Base-by-base conservation (phyloP, 2,329 filamentous ascomycete genomes). In the Cercospora zeina region DNA sequence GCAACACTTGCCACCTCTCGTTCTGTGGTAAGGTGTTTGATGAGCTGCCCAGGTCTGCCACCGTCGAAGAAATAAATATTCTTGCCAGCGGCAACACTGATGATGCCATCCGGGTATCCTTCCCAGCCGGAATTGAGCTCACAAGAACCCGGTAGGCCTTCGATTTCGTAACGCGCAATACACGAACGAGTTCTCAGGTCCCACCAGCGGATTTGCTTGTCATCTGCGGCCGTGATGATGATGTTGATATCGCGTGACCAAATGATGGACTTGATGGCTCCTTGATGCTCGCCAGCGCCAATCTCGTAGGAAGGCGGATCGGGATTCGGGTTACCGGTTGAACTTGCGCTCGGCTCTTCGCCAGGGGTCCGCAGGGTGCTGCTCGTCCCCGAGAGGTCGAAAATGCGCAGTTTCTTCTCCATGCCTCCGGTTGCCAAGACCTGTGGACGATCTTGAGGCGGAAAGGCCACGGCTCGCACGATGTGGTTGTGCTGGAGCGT, bases 321-420 rank as follows among this genome's bases (percentile, higher is more conserved):
- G 14, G 57, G 57, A 24, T 62, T 59, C n/a, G 50, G 21, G 50
- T 27, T 31, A 24, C 56, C 42, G 19, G 54, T 62, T 10, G 49
- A 27, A n/a, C 37, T 16, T 16, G 55, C 66, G 34, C 60, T 58
- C 21, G 59, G 64, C n/a, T 59, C 59, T 53, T 62, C 67, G 19
- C 61, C 58, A 4, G 65, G 58, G 7, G 61, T 61, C 8, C 56
- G 59, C 34, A 59, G 56, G 16, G 63, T 55, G 64, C 66, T 64
- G 66, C 74, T 72, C 58, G 84, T 81, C 63, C 87, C 85, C 14
- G 86, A 86, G 14, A 99, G 81, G 71, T 97, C 93, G 73, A 95
- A 99, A 66, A 99, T 89, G 58, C 93, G 90, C 57, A 99, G 84
- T 77, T 95, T 97, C 83, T 97, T 97, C 79, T 99, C 95, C 80